phyloP scores from a whole-genome alignment of 305 asterid genomes.

The Fraxinus velutina region DNA sequence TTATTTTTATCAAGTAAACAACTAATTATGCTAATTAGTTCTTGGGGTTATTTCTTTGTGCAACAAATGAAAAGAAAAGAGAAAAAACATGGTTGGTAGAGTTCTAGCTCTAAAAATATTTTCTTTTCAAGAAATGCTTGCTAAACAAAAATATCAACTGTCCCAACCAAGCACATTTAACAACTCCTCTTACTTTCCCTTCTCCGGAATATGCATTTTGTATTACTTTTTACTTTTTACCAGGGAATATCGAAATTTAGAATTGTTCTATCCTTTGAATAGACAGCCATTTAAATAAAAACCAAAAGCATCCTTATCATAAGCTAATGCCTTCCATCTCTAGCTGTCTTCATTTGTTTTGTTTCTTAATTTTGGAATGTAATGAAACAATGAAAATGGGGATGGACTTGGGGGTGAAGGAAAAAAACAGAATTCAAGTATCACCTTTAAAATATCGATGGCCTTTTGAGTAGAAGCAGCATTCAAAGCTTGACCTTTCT shows the following conservation, averaged over 20 bases:
- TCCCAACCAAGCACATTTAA: neutral
- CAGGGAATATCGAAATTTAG: neutral
- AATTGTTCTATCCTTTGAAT: neutral
- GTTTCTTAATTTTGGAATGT: neutral
- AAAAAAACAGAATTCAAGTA: neutral
- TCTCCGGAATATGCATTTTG: neutral
- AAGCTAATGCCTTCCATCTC: neutral
- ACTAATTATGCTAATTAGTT: neutral
- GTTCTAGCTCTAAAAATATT: neutral
- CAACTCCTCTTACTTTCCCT: neutral
- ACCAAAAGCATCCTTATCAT: neutral
- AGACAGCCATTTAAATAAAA: neutral
- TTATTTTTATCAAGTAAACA: neutral
- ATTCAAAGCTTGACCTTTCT: conserved; percentile 71
- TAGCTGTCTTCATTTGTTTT: neutral
- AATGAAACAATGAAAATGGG: neutral
- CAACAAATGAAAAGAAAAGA: too few relatives aligned
- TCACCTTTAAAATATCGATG: conserved; percentile 75
- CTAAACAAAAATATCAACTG: neutral
- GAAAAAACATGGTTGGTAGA: neutral
- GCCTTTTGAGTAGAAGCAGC: conserved; percentile 75
- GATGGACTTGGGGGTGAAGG: neutral
- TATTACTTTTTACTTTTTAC: neutral
- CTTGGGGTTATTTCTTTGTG: neutral
- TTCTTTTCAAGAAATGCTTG: neutral